Evolutionary conservation across 2,329 filamentous ascomycete genomes (phyloP), one percentile per base, ranked within the genome.

Genomic region (Amesomyces nigricolor): DNA sequence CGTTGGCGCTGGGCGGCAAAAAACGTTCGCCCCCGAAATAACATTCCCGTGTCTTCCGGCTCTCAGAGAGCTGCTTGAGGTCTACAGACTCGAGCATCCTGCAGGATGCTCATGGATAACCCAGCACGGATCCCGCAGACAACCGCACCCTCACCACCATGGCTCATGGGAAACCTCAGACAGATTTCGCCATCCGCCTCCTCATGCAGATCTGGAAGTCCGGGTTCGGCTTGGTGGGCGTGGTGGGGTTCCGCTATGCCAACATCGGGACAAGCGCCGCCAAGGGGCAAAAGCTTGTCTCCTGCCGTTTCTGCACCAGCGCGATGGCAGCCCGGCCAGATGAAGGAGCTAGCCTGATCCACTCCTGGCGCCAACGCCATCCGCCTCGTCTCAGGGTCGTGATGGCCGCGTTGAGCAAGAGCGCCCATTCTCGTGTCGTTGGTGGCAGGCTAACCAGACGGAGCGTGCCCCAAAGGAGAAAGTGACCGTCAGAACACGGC

Each of bases 231-330:
- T 5, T 35, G 9, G 5, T 39, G 11, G 40, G 9, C 9, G 3
- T 35, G 9, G 5, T 39, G 11, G 16, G 16, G 30, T 9, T 42
- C 42, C 17, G 22, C 17, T 35, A 55, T 44, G 17, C 39, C 11
- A 43, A 47, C 22, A 46, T 37, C n/a, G 13, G 29, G 16, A 26
- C 44, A 19, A 37, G 30, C 19, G 26, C 14, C 16, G 46, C 51
- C 47, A 51, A 47, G 47, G 32, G 35, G 17, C 29, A 40, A 52
- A 58, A 54, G 52, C 56, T 55, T 58, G 45, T 58, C 56, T 58
- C 56, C 56, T 58, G 47, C 56, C 56, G 16, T 53, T 54, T 32
- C 48, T 54, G 52, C 44, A 46, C 39, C 26, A 49, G 52, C 45
- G 39, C 29, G 37, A 4, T 30, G 4, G 40, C 37, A 51, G 39